Evolutionary conservation across 768 basidiomycete genomes (phyloP), one percentile per base, ranked within the genome.

Genomic region (Gautieria morchelliformis): DNA sequence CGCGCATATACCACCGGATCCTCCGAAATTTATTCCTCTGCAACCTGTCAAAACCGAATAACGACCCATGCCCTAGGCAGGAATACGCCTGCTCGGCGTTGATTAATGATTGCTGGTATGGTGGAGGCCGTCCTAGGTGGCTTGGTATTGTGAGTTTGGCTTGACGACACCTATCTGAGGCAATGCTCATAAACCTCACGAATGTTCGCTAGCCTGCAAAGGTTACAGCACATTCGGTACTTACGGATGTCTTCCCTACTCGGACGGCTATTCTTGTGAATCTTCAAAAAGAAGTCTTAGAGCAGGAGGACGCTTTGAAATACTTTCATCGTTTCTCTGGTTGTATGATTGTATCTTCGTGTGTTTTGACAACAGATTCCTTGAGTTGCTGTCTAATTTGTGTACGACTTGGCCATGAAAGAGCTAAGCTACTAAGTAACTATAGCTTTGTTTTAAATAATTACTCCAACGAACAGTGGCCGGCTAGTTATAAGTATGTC

Each of bases 1-100:
- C n/a, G n/a, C n/a, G n/a, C n/a, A n/a, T n/a, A n/a, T n/a, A n/a
- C n/a, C n/a, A n/a, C n/a, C n/a, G n/a, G n/a, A n/a, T n/a, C n/a
- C n/a, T n/a, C n/a, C n/a, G n/a, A n/a, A n/a, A n/a, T n/a, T n/a
- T n/a, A n/a, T n/a, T n/a, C n/a, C n/a, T n/a, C n/a, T n/a, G n/a
- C n/a, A n/a, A n/a, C n/a, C n/a, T n/a, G n/a, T n/a, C n/a, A n/a
- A n/a, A n/a, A n/a, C n/a, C n/a, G n/a, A n/a, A n/a, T n/a, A n/a
- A n/a, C n/a, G n/a, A n/a, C n/a, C n/a, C n/a, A n/a, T n/a, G n/a
- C n/a, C n/a, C n/a, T n/a, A n/a, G n/a, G n/a, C n/a, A n/a, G n/a
- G n/a, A n/a, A n/a, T n/a, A n/a, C n/a, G n/a, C n/a, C 64, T 97
- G 93, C 66, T 96, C 93, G n/a, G 97, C 96, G 2, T 89, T 95